Percentiles rank a stretch among this genome's conserved stretches.
Conservation (phyloP, 1,284 basidiomycete genomes). For the Moesziomyces sp. region DNA sequence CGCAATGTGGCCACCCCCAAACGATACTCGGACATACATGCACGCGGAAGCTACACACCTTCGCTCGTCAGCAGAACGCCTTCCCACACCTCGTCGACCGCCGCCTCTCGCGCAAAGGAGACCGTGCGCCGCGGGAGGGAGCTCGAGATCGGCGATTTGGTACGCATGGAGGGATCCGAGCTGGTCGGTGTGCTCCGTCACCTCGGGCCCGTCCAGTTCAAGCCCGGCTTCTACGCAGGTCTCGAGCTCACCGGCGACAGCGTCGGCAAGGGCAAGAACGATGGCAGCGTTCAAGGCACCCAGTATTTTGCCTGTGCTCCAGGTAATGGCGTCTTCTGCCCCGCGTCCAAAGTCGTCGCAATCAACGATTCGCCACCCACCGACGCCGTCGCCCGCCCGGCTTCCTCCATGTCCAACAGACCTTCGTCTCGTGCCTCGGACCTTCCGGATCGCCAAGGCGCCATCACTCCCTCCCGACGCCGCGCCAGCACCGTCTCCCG, state of each 20-base stretch:
- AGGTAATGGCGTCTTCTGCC: slow-evolving; percentile 89
- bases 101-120: slow-evolving; percentile 36
- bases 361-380: slow-evolving; percentile 46
- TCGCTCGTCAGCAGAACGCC: slow-evolving; percentile 25
- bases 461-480: slow-evolving; percentile 39
- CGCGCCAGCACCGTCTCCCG: slow-evolving; percentile 38
- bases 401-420: slow-evolving; percentile 59
- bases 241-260: slow-evolving; percentile 63
- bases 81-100: slow-evolving; percentile 38
- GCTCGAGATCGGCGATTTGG: slow-evolving; percentile 60
- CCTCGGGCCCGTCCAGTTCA: slow-evolving; percentile 59
- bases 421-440: slow-evolving; percentile 47
- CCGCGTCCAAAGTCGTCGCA: slow-evolving; percentile 76
- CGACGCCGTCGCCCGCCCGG: slow-evolving; percentile 62
- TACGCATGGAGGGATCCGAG: slow-evolving; percentile 52
- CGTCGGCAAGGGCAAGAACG: slow-evolving; percentile 91
- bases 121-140: slow-evolving; percentile 32
- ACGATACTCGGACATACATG: slow-evolving; percentile 37
- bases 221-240: slow-evolving; percentile 60
- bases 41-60: slow-evolving; percentile 14
- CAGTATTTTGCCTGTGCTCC: slow-evolving; percentile 88
- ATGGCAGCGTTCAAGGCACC: slow-evolving; percentile 84
- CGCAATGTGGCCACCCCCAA: slow-evolving; percentile 33
- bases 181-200: slow-evolving; percentile 62
- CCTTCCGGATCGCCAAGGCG: slow-evolving; percentile 23